These are phyloP conservation scores for Globisporangium okanoganense DNA, from an alignment of 352 stramenopile genomes.

Conservation along the genomic window DNA sequence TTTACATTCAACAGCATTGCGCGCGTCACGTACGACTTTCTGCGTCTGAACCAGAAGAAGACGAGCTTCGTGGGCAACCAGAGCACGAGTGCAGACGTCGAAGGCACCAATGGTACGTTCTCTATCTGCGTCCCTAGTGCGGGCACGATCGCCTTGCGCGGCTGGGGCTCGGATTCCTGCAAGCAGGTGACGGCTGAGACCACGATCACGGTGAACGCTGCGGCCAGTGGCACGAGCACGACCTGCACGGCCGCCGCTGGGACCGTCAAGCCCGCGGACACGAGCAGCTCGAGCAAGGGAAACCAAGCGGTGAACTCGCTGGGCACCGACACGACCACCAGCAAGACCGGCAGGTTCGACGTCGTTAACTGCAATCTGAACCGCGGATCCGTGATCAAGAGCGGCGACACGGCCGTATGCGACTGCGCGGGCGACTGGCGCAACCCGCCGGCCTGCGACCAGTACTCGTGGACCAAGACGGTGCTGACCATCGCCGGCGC, in stretches of 20 bases:
- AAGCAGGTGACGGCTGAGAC: constrained; percentile 43
- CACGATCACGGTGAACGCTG: constrained; percentile 28
- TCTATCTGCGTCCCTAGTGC: constrained; percentile 53
- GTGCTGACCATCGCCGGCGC: constrained; percentile 51
- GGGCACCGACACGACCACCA: constrained; percentile 4
- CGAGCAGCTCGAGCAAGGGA: neutral
- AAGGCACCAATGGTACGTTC: constrained; percentile 26
- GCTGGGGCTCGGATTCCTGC: constrained; percentile 54
- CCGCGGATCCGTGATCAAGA: constrained; percentile 37
- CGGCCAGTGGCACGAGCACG: neutral
- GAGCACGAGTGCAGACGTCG: constrained; percentile 23
- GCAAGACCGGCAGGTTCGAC: constrained; percentile 19
- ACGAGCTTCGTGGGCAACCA: constrained; percentile 34
- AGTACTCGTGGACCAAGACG: constrained; percentile 53
- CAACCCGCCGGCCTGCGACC: constrained; percentile 44
- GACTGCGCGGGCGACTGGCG: constrained; percentile 64
- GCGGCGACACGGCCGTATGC: constrained; percentile 31
- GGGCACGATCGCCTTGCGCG: constrained; percentile 57
- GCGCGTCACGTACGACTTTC: constrained; percentile 64
- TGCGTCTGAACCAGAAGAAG: constrained; percentile 66
- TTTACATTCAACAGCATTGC: constrained; percentile 40
- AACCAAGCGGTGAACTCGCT: constrained; percentile 13
- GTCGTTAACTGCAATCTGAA: constrained; percentile 47
- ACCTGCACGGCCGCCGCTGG: neutral
- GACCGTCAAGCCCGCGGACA: constrained; percentile 7